phyloP scores from a whole-genome alignment of 768 basidiomycete genomes.

The Galerina sulciceps region DNA sequence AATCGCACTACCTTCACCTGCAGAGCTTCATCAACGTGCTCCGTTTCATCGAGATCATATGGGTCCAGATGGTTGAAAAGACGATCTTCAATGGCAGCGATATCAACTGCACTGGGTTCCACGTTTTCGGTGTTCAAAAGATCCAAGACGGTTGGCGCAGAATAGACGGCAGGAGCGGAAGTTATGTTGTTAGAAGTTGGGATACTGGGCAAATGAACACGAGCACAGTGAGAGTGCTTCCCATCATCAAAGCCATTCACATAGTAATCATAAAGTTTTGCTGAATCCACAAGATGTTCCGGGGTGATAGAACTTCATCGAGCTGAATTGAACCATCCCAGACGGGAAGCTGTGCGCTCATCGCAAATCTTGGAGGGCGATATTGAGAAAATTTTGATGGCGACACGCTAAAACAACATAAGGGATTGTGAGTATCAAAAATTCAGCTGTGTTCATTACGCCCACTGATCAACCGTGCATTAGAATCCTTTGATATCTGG shows the following conservation, averaged over 20 bases:
- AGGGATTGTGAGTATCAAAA: not conserved
- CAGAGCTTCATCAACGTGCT: constrained; percentile 14
- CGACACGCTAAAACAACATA: constrained; percentile 11
- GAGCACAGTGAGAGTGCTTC: constrained; percentile 17
- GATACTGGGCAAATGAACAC: constrained; percentile 17
- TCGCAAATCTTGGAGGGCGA: constrained; percentile 33
- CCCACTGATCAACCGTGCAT: constrained; percentile 20
- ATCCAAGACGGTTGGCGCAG: not conserved
- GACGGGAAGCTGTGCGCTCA: constrained; percentile 27
- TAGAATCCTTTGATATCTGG: constrained; percentile 19
- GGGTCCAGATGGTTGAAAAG: constrained; percentile 20
- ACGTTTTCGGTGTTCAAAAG: not conserved
- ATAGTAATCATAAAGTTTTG: constrained; percentile 25
- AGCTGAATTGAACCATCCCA: constrained; percentile 30
- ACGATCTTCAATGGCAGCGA: constrained; percentile 4
- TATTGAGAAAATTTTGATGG: constrained; percentile 29
- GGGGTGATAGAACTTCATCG: constrained; percentile 27
- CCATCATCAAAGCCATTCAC: constrained; percentile 23
- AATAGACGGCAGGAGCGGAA: not conserved
- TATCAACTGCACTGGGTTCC: not conserved
- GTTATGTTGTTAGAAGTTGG: not conserved
- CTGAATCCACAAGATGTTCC: constrained; percentile 24
- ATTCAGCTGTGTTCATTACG: constrained; percentile 8
- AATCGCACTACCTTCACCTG: constrained; percentile 2
- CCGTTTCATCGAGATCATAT: constrained; percentile 21